Percentiles rank a stretch among this genome's conserved stretches.
These are phyloP conservation scores for Graphilbum ipis-grandicollis DNA, from an alignment of 2,329 filamentous ascomycete species.

Conservation along the genomic window DNA sequence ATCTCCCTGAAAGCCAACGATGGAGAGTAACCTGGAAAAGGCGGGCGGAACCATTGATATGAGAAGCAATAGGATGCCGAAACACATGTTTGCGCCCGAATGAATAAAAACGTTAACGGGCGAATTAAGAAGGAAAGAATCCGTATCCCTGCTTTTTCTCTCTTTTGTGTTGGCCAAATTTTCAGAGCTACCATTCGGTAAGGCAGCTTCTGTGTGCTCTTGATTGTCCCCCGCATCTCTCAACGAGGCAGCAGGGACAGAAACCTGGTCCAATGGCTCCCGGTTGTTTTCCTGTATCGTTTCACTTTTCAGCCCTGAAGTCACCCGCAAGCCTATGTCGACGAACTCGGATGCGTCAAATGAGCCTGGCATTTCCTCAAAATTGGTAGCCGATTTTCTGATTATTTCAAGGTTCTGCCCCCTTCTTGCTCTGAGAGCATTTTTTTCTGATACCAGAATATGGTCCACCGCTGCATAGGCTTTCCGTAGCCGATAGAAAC, in stretches of 20 bases:
- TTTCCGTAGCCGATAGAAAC: conserved; percentile 84
- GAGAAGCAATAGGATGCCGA: conserved; percentile 67
- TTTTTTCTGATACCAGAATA: conserved; percentile 57
- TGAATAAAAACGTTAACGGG: conserved; percentile 78
- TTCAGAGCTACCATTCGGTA: too few relatives aligned
- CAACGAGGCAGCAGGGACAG: too few relatives aligned
- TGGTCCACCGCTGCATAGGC: conserved; percentile 69
- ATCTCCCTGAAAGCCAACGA: conserved; percentile 85
- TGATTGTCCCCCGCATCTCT: too few relatives aligned
- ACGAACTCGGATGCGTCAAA: conserved; percentile 19
- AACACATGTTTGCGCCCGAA: conserved; percentile 77
- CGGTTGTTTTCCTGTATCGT: too few relatives aligned
- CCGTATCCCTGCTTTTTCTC: too few relatives aligned
- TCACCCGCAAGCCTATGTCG: too few relatives aligned
- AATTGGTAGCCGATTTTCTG: conserved; percentile 1
- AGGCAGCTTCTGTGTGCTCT: too few relatives aligned
- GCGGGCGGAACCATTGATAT: conserved; percentile 88
- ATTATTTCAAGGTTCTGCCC: background rate
- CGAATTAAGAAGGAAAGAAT: conserved; percentile 50
- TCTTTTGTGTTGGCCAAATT: too few relatives aligned
- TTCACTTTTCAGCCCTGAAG: too few relatives aligned
- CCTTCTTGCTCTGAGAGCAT: conserved; percentile 6
- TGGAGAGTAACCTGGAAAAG: conserved; percentile 69
- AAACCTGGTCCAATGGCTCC: too few relatives aligned
- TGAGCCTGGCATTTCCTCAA: conserved; percentile 20